Evolutionary conservation across 2,329 filamentous ascomycete species (phyloP).

Genomic region (Aspergillus ruber): DNA sequence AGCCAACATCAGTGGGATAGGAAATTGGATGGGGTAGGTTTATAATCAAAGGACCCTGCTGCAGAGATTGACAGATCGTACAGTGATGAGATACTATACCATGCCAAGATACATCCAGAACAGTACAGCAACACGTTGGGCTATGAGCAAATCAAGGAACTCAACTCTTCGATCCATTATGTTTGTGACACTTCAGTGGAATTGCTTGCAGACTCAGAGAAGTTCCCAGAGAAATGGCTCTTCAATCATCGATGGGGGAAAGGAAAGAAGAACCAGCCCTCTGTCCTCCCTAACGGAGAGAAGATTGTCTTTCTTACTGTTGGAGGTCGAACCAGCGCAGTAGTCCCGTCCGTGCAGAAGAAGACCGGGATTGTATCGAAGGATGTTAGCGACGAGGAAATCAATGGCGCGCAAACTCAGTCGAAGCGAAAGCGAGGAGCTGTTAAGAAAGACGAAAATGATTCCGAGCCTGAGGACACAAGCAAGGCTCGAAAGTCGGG

Average conservation of each 20-base stretch:
- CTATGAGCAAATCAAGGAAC: constrained; percentile 61
- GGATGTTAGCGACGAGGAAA: constrained; percentile 36
- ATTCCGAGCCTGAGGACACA: constrained; percentile 13
- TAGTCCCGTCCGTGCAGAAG: constrained; percentile 79
- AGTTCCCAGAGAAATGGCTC: constrained; percentile 82
- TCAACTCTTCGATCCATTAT: constrained; percentile 68
- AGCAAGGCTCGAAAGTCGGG: constrained; percentile 19
- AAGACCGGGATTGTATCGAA: constrained; percentile 60
- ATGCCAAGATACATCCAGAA: constrained; percentile 83
- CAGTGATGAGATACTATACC: constrained; percentile 82
- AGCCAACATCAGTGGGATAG: constrained; percentile 80
- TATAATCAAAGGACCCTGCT: neutral
- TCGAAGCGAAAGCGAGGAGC: constrained; percentile 28
- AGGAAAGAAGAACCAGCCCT: constrained; percentile 64
- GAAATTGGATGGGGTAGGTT: constrained; percentile 81
- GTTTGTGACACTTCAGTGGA: constrained; percentile 77
- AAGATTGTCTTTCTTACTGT: constrained; percentile 83
- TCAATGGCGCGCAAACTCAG: constrained; percentile 13
- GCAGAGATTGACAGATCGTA: constrained; percentile 4
- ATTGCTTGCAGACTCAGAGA: constrained; percentile 69
- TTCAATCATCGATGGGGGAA: constrained; percentile 88
- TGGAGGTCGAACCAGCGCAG: constrained; percentile 83
- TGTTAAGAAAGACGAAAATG: constrained; percentile 23
- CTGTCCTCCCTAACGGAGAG: constrained; percentile 71
- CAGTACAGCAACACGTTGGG: constrained; percentile 81